Base-by-base conservation (phyloP, 2,329 filamentous ascomycete species). In the Ceratocystis colombiana region DNA sequence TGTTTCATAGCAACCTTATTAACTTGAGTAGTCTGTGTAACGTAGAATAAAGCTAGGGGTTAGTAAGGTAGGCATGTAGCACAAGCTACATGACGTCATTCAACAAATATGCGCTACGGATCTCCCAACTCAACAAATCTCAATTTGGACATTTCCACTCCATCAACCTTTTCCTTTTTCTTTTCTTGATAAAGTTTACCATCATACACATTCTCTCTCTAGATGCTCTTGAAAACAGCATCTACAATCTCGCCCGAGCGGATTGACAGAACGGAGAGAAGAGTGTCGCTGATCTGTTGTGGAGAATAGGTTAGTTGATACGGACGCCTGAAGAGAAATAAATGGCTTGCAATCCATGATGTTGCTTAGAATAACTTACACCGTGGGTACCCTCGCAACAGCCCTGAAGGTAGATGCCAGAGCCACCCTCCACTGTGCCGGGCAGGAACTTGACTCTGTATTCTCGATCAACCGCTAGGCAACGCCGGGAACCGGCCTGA, bases 331-430 rank as follows among this genome's bases (percentile, higher is more conserved):
- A 41, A 41, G 3, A 41, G 57, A 61, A 22, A 17, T 46, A 25
- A 68, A 25, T 41, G 3, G 37, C 37, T 41, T 41, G 10, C 50
- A 17, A 61, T 22, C 48, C 8, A 50, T 65, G 45, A 68, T 65
- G 53, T 61, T 7, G 48, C 20, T n/a, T 64, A 45, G n/a, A 57
- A 46, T 61, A 65, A 85, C 88, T 85, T 82, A 93, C 88, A 68
- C 93, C 93, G 75, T 97, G 93, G 44, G 91, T 96, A 69, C 82
- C 85, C 79, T 97, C 92, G 74, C 91, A 95, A 78, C 92, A 96
- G 41, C 93, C 93, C 75, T 97, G 94, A 71, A 97, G 79, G 88
- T 89, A 97, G 67, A 97, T 80, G 2, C 92, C 92, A 15, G 90
- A 88, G 57, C 86, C 84, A 0, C 80, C 73, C n/a, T 84, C 82